Conservation (phyloP, 75 land plant species). For the Pinus tabuliformis region DNA sequence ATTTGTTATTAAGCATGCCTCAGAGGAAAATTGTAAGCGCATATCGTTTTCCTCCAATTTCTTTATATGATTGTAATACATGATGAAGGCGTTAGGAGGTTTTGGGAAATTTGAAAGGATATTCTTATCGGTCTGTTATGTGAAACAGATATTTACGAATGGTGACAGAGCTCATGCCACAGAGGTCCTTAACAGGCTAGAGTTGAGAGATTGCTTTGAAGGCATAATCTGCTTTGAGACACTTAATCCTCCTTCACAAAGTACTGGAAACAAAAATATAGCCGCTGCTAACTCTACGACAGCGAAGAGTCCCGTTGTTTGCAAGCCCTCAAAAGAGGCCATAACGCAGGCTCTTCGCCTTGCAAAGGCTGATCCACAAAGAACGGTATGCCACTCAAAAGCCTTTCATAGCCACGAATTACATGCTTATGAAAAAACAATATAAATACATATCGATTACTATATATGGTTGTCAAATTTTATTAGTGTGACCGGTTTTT, state of each 20-base stretch:
- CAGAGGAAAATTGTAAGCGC: slow-evolving; percentile 66
- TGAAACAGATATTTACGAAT: slow-evolving; percentile 74
- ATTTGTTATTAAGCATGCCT: slow-evolving; percentile 61
- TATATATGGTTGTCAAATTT: too few species aligned
- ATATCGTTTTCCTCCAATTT: neutral
- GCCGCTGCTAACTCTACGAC: slow-evolving; percentile 11
- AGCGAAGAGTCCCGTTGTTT: slow-evolving; percentile 58
- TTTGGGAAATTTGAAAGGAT: neutral
- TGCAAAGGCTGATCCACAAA: slow-evolving; percentile 65
- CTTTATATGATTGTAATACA: too few species aligned
- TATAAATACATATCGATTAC: too few species aligned
- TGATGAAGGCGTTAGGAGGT: neutral
- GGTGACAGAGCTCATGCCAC: slow-evolving; percentile 68
- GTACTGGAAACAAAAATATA: slow-evolving; percentile 11
- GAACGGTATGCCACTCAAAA: slow-evolving; percentile 41
- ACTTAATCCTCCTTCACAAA: slow-evolving; percentile 44
- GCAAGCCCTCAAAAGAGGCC: slow-evolving; percentile 71
- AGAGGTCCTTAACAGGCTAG: slow-evolving; percentile 55
- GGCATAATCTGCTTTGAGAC: slow-evolving; percentile 86
- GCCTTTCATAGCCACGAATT: neutral
- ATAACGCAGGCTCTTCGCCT: slow-evolving; percentile 58
- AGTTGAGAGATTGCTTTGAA: slow-evolving; percentile 78
- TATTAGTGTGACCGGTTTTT: too few species aligned
- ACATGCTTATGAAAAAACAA: too few species aligned
- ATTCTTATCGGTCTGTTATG: neutral